A percentile compares a stretch with the other conserved stretches of the same genome.
phyloP scores from a whole-genome alignment of 2,329 filamentous ascomycete species.

The Juglanconis oblonga region DNA sequence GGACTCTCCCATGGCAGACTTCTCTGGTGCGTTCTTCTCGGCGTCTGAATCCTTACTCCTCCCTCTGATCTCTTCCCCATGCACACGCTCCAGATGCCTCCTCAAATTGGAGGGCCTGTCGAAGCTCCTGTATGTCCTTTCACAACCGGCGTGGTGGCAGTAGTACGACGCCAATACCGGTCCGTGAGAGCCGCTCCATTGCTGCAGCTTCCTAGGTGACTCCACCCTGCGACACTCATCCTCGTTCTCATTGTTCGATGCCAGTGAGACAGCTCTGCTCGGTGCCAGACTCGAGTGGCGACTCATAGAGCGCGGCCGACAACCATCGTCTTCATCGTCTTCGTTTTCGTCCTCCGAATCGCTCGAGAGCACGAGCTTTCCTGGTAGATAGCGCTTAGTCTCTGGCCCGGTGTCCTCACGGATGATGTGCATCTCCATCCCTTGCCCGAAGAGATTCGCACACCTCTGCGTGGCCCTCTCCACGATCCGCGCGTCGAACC shows the following conservation, averaged over 20 bases:
- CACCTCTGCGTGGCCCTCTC: conserved; percentile 72
- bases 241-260: neutral
- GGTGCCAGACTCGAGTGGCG: conserved; percentile 16
- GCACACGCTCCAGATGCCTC: conserved; percentile 43
- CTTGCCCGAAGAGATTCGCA: conserved; percentile 69
- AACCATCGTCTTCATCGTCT: neutral
- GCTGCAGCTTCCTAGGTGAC: conserved; percentile 3
- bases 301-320: conserved; percentile 12
- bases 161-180: conserved; percentile 24
- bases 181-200: conserved; percentile 20
- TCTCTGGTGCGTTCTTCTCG: conserved; percentile 17
- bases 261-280: neutral
- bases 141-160: conserved; percentile 37
- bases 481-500: conserved; percentile 64
- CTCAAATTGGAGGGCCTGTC: conserved; percentile 31
- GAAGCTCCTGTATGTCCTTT: conserved; percentile 34
- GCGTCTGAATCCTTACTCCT: neutral
- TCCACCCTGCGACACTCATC: neutral
- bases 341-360: conserved; percentile 15
- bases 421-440: conserved; percentile 63
- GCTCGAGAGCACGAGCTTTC: conserved; percentile 21
- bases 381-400: conserved; percentile 28
- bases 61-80: conserved; percentile 26
- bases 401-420: conserved; percentile 25
- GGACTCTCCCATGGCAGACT: conserved; percentile 21